Percentiles rank a stretch among this genome's conserved stretches.
phyloP scores from a whole-genome alignment of 805 yeast genomes.

The Pichia kluyveri region DNA sequence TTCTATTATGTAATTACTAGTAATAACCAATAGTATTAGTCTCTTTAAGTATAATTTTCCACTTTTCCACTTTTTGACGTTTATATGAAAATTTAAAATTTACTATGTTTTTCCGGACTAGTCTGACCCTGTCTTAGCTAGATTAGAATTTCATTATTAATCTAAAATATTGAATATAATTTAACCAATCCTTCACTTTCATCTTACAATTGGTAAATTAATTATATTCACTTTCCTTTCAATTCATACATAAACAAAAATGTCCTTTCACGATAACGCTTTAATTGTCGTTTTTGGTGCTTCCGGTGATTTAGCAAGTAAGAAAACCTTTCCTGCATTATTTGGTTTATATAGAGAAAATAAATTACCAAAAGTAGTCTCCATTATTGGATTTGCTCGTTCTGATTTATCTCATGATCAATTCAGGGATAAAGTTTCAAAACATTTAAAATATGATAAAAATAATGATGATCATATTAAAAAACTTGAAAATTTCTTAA shows the following conservation, averaged over 20 bases:
- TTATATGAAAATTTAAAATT: background rate
- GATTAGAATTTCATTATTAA: no score
- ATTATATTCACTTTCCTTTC: no score
- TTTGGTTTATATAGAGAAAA: constrained; percentile 75
- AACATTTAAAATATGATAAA: constrained; percentile 39
- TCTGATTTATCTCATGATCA: constrained; percentile 62
- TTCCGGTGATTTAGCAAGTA: constrained; percentile 90
- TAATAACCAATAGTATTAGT: no score
- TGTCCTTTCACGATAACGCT: constrained; percentile 31
- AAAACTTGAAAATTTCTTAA: constrained; percentile 50
- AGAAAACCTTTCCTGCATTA: constrained; percentile 86
- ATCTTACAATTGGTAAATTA: no score
- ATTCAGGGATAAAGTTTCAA: constrained; percentile 56
- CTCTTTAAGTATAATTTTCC: no score
- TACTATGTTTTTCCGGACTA: background rate
- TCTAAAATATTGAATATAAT: no score
- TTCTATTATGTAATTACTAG: no score
- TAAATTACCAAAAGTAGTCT: constrained; percentile 56
- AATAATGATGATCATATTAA: constrained; percentile 25
- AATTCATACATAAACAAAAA: background rate
- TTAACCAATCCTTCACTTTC: no score
- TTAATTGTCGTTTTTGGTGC: constrained; percentile 86
- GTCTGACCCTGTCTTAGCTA: background rate
- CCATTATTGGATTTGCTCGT: constrained; percentile 89
- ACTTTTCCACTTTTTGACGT: background rate